phyloP scores from a whole-genome alignment of 2,329 filamentous ascomycete species.

The Raffaelea ambrosiae region DNA sequence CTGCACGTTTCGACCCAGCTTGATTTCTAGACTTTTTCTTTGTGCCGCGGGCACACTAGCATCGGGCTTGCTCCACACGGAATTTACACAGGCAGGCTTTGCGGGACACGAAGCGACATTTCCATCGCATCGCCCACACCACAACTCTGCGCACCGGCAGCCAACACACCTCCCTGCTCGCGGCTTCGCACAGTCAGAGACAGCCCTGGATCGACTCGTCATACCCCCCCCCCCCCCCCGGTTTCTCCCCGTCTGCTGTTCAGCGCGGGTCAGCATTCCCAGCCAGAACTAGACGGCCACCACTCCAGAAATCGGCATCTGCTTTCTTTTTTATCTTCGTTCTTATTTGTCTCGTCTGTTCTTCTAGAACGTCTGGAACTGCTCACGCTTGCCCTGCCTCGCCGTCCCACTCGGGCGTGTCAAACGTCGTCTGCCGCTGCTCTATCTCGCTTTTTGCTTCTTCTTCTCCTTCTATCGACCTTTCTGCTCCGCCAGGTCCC shows the following conservation, averaged over 20 bases:
- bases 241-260: conserved; percentile 5
- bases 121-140: background rate
- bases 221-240: background rate
- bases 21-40: too few species aligned
- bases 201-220: conserved; percentile 1
- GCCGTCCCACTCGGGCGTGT: conserved; percentile 1
- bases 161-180: background rate
- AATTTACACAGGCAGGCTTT: too few species aligned
- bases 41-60: too few species aligned
- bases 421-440: too few species aligned
- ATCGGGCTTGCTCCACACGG: too few species aligned
- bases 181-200: background rate
- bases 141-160: background rate
- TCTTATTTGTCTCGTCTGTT: background rate
- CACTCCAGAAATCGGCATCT: conserved; percentile 8
- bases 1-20: too few species aligned
- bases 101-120: too few species aligned
- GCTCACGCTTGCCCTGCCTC: conserved; percentile 4
- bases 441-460: background rate
- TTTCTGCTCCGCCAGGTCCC: background rate
- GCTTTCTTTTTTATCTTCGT: background rate
- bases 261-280: background rate
- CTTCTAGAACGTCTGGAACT: conserved; percentile 2
- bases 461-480: background rate
- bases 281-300: conserved; percentile 3